Percentiles rank a stretch among this genome's conserved stretches.
Evolutionary conservation across 176 grass and related monocot species (phyloP).

Genomic region (Tuctoria greenei): DNA sequence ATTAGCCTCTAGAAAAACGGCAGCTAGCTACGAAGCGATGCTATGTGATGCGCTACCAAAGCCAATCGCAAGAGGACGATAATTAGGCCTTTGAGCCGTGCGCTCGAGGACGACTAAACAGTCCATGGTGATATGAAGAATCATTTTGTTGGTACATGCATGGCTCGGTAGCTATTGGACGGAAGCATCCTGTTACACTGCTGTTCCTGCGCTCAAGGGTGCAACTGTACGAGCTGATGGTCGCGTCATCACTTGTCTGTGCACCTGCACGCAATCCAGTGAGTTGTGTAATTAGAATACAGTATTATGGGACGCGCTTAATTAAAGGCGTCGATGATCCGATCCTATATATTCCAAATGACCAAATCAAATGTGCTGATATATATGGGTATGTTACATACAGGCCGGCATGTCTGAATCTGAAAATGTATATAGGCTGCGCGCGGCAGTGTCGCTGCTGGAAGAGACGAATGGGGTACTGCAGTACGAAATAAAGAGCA

Average conservation of each 20-base stretch:
- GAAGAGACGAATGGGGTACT: background rate
- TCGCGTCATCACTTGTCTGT: background rate
- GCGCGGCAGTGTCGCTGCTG: background rate
- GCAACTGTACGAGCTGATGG: constrained; percentile 1
- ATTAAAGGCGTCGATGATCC: background rate
- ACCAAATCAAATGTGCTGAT: background rate
- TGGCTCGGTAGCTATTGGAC: constrained; percentile 34
- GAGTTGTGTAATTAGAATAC: background rate
- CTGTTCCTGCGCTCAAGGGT: background rate
- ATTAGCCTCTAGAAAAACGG: background rate
- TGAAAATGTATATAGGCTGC: background rate
- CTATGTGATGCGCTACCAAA: background rate
- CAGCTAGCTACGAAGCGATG: background rate
- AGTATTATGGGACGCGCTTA: background rate
- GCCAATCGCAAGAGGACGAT: constrained; percentile 17
- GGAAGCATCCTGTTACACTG: background rate
- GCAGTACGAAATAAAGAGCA: background rate
- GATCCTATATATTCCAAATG: background rate
- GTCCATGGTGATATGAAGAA: constrained; percentile 4
- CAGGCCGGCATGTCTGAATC: background rate
- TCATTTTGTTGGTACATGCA: constrained; percentile 38
- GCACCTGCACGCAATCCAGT: background rate
- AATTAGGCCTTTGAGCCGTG: constrained; percentile 6
- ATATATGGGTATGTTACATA: background rate
- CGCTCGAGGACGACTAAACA: constrained; percentile 36